Evolutionary conservation across 2,329 filamentous ascomycete species (phyloP).

Genomic region (Talaromyces rugulosus): DNA sequence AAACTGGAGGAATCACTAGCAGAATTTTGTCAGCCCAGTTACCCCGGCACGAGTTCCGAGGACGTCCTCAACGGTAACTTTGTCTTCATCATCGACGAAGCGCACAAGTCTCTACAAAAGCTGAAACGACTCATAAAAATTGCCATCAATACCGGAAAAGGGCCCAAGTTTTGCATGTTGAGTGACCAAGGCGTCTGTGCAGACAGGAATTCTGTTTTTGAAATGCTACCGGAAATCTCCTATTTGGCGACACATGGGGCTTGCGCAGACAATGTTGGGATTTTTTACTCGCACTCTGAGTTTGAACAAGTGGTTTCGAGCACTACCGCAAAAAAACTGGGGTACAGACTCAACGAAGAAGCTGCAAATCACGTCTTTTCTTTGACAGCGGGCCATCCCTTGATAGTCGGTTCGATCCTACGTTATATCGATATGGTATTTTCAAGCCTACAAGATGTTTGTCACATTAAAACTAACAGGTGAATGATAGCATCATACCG

Average conservation of each 20-base stretch:
- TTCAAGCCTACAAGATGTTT: neutral
- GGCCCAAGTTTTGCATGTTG: constrained; percentile 1
- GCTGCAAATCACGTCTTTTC: constrained; percentile 1
- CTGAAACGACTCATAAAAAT: neutral
- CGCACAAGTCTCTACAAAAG: neutral
- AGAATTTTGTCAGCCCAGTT: neutral
- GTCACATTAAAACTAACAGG: neutral
- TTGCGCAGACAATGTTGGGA: neutral
- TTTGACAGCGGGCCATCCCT: constrained; percentile 6
- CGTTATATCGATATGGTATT: constrained; percentile 7
- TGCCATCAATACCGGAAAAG: neutral
- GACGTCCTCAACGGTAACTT: neutral
- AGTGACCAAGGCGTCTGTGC: neutral
- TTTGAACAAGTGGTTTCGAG: neutral
- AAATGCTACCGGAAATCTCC: constrained; percentile 4
- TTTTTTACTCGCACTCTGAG: neutral
- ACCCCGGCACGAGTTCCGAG: neutral
- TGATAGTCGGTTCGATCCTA: neutral
- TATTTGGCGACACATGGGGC: constrained; percentile 2
- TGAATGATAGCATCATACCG: neutral
- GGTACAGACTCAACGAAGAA: neutral
- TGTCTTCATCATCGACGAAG: constrained; percentile 6
- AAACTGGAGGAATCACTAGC: neutral
- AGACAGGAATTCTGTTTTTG: neutral
- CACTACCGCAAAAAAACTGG: neutral